A percentile compares a stretch with the other conserved stretches of the same genome.
These are phyloP conservation scores for Geopyxis carbonaria DNA, from an alignment of 495 filamentous ascomycete genomes.

Conservation along the genomic window DNA sequence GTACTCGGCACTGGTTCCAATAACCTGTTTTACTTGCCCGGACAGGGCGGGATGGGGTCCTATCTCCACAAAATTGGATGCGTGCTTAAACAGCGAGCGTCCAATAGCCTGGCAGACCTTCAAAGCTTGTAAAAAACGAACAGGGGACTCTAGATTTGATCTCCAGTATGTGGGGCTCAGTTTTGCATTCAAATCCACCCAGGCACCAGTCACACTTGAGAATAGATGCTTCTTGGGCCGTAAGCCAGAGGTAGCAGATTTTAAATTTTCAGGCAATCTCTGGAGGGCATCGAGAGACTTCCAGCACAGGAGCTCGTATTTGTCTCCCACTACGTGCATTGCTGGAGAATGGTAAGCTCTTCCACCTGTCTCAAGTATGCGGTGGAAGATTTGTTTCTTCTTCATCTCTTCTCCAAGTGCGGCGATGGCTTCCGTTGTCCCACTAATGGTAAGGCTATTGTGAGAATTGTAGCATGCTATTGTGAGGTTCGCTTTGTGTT, in stretches of 20 bases:
- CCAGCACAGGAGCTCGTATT: too few species aligned
- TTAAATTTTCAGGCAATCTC: conserved; percentile 14
- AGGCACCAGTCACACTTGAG: conserved; percentile 26
- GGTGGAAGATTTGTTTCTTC: too few species aligned
- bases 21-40: conserved; percentile 40
- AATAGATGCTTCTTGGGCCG: conserved; percentile 10
- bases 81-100: conserved; percentile 4
- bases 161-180: conserved; percentile 32
- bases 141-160: conserved; percentile 31
- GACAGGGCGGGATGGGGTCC: conserved; percentile 49
- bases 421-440: conserved; percentile 25
- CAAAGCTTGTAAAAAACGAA: conserved; percentile 31
- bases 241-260: conserved; percentile 4
- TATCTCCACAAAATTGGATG: conserved; percentile 37
- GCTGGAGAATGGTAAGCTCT: conserved; percentile 46
- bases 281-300: too few species aligned
- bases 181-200: too few species aligned
- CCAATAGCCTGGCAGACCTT: too few species aligned
- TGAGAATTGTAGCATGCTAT: conserved; percentile 34
- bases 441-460: conserved; percentile 28
- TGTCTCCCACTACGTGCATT: conserved; percentile 31
- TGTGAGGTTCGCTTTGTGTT: too few species aligned
- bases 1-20: conserved; percentile 32
- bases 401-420: conserved; percentile 24
- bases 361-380: conserved; percentile 30